Evolutionary conservation across 257 asterid species (phyloP).

Genomic region (Fraxinus cuspidata): DNA sequence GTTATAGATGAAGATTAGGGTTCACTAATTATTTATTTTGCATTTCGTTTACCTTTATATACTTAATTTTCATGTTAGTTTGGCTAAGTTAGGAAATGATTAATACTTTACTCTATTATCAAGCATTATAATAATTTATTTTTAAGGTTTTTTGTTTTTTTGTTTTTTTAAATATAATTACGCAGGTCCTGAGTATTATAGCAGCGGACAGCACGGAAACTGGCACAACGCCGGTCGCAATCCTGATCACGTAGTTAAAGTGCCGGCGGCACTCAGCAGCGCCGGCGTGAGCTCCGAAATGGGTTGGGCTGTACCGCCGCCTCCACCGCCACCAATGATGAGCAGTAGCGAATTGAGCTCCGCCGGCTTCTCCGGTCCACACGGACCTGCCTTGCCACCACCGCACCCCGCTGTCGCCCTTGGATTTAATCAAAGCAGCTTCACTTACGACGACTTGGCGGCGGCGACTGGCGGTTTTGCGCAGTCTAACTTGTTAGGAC

Average conservation of each 20-base stretch:
- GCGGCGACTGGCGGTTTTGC: conserved; percentile 53
- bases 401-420: conserved; percentile 37
- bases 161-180: no score
- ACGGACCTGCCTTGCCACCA: conserved; percentile 43
- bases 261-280: conserved; percentile 43
- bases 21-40: no score
- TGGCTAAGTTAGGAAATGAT: neutral
- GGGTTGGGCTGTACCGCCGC: conserved; percentile 64
- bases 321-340: conserved; percentile 79
- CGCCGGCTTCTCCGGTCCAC: conserved; percentile 57
- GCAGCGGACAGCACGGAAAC: conserved; percentile 31
- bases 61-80: no score
- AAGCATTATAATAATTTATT: no score
- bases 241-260: conserved; percentile 42
- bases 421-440: conserved; percentile 51
- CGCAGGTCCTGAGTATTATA: conserved; percentile 47
- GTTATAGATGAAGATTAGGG: no score
- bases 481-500: conserved; percentile 52
- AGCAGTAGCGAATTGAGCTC: conserved; percentile 67
- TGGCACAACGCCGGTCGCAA: conserved; percentile 46
- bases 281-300: conserved; percentile 63
- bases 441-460: conserved; percentile 54
- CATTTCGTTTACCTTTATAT: no score
- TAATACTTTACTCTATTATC: no score
- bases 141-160: no score